Evolutionary conservation across 106 monocot species (phyloP).

Genomic region (Gastrodia elata): DNA sequence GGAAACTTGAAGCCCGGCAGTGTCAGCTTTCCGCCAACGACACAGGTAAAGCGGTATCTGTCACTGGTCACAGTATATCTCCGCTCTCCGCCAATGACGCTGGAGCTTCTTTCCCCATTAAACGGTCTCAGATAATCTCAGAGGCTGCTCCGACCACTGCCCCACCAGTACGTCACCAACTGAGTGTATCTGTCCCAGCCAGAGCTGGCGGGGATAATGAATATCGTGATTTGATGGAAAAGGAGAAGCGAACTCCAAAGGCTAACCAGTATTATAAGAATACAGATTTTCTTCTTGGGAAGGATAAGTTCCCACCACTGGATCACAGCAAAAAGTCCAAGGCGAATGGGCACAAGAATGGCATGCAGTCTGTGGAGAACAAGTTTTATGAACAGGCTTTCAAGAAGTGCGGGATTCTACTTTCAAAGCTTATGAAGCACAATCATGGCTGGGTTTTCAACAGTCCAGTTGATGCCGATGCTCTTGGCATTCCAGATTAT

Average conservation of each 20-base stretch:
- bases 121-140: neutral
- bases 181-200: neutral
- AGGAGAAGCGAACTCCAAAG: slow-evolving; percentile 62
- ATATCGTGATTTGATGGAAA: slow-evolving; percentile 21
- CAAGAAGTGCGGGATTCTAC: slow-evolving; percentile 36
- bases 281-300: slow-evolving; percentile 67
- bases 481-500: slow-evolving; percentile 53
- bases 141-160: slow-evolving; percentile 5
- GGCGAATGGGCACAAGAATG: slow-evolving; percentile 21
- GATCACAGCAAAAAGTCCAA: slow-evolving; percentile 42
- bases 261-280: slow-evolving; percentile 51
- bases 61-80: slow-evolving; percentile 29
- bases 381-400: slow-evolving; percentile 27
- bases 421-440: slow-evolving; percentile 62
- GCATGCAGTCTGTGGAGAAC: neutral
- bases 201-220: slow-evolving; percentile 9
- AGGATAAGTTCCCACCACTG: slow-evolving; percentile 58
- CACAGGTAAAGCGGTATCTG: slow-evolving; percentile 6
- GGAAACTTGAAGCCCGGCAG: slow-evolving; percentile 21
- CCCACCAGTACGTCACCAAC: neutral
- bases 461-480: slow-evolving; percentile 52
- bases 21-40: slow-evolving; percentile 11
- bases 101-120: neutral
- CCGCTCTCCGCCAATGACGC: slow-evolving; percentile 24
- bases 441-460: slow-evolving; percentile 61